Evolutionary conservation across 108 stramenopile species (phyloP).

Genomic region (Discostella stelligeroides): DNA sequence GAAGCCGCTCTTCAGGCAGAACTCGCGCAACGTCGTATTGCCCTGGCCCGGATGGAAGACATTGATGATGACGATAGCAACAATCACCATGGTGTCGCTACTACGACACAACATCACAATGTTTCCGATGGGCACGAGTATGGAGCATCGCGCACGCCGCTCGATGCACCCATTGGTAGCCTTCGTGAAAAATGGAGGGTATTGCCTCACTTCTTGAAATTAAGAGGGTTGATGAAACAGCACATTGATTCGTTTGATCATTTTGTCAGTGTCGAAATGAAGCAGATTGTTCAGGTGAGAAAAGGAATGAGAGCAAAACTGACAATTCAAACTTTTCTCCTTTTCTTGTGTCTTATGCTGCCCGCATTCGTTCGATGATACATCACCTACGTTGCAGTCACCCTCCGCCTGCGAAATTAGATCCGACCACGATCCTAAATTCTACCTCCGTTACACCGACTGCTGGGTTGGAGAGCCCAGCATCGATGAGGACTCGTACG

Average conservation of each 20-base stretch:
- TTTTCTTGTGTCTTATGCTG: too few relatives aligned
- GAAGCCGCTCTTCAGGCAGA: conserved; percentile 57
- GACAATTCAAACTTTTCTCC: neutral
- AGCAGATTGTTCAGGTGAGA: conserved; percentile 81
- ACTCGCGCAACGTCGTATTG: conserved; percentile 30
- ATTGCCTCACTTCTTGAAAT: conserved; percentile 91
- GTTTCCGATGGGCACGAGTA: conserved; percentile 56
- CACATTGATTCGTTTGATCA: conserved; percentile 99
- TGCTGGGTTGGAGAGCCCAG: conserved; percentile 94
- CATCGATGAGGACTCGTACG: conserved; percentile 92
- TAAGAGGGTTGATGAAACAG: conserved; percentile 95
- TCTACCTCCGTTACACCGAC: conserved; percentile 94
- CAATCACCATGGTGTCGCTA: conserved; percentile 8
- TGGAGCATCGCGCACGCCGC: conserved; percentile 75
- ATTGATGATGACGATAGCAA: neutral
- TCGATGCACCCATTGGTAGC: conserved; percentile 87
- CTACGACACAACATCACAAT: conserved; percentile 1
- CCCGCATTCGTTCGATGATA: neutral
- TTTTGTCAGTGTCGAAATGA: conserved; percentile 94
- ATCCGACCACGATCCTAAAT: conserved; percentile 94
- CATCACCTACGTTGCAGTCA: conserved; percentile 36
- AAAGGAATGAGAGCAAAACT: neutral
- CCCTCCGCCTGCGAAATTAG: conserved; percentile 88
- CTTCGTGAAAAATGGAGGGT: conserved; percentile 95
- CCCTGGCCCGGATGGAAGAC: conserved; percentile 4